Percentiles rank a stretch among this genome's conserved stretches.
Conservation (phyloP, 306 rosid genomes). For the Lathyrus aphaca region DNA sequence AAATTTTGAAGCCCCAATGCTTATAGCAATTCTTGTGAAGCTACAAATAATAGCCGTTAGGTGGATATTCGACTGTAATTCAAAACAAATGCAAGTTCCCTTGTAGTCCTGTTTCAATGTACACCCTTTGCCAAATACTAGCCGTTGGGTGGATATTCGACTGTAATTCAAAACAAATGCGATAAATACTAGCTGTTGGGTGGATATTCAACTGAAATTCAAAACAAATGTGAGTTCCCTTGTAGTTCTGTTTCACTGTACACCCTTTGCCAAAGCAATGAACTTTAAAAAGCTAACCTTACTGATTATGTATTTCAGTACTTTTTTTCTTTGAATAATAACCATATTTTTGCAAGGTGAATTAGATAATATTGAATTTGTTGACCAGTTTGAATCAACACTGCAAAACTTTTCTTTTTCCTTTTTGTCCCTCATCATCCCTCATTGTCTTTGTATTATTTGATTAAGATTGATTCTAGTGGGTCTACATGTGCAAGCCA, state of each 20-base stretch:
- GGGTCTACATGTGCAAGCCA: constrained; percentile 26
- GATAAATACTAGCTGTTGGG: neutral
- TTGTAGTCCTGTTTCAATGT: constrained; percentile 6
- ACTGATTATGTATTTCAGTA: constrained; percentile 8
- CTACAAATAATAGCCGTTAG: neutral
- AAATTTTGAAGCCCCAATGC: too few species aligned
- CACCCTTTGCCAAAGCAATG: constrained; percentile 12
- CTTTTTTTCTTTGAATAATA: neutral
- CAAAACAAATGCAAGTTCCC: neutral
- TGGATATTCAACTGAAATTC: neutral
- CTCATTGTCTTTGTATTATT: neutral
- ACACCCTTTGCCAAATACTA: constrained; percentile 1
- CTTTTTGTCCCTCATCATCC: constrained; percentile 11
- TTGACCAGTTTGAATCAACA: constrained; percentile 5
- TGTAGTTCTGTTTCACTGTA: constrained; percentile 5
- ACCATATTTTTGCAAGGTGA: constrained; percentile 19
- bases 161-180: neutral
- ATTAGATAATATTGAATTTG: constrained; percentile 1
- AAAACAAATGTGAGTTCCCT: neutral
- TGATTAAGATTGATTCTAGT: constrained; percentile 24
- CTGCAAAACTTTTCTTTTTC: neutral
- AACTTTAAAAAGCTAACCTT: constrained; percentile 11
- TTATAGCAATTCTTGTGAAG: neutral
- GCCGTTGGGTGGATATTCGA: neutral
- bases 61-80: neutral